These are phyloP conservation scores for Phialemoniopsis sp. DNA, from an alignment of 2,329 filamentous ascomycete species.

Conservation along the genomic window DNA sequence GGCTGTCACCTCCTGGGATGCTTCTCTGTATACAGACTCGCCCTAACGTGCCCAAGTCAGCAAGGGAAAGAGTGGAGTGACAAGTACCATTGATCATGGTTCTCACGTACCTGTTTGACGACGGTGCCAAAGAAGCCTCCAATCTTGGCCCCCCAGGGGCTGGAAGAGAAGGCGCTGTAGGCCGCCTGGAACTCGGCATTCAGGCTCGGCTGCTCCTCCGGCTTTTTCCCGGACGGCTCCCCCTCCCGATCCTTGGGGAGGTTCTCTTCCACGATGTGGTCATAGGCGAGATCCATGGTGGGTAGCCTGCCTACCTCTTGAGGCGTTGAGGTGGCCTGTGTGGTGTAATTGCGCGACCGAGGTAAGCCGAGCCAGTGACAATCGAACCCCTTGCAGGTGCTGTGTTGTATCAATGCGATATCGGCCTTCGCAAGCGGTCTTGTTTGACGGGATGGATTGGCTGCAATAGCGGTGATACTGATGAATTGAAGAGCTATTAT, in stretches of 20 bases:
- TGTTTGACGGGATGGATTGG: too few species aligned
- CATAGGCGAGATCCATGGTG: conserved; percentile 92
- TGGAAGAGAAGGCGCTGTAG: conserved; percentile 87
- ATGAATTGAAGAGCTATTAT: too few species aligned
- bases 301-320: not conserved
- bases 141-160: conserved; percentile 84
- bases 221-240: conserved; percentile 34
- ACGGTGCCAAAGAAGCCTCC: conserved; percentile 87
- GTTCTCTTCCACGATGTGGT: conserved; percentile 87
- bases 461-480: too few species aligned
- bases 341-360: too few species aligned
- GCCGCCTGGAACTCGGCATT: conserved; percentile 91
- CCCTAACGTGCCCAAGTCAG: conserved; percentile 45
- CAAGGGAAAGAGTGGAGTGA: not conserved
- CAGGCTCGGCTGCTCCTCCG: conserved; percentile 51
- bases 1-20: conserved; percentile 76
- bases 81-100: not conserved
- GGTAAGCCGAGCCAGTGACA: too few species aligned
- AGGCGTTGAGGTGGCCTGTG: not conserved
- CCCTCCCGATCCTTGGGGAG: conserved; percentile 55
- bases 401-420: too few species aligned
- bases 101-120: conserved; percentile 75
- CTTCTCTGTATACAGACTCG: conserved; percentile 78
- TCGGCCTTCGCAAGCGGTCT: too few species aligned
- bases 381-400: too few species aligned